Conservation (phyloP, 495 filamentous ascomycete species). For the Diplogelasinospora grovesii region DNA sequence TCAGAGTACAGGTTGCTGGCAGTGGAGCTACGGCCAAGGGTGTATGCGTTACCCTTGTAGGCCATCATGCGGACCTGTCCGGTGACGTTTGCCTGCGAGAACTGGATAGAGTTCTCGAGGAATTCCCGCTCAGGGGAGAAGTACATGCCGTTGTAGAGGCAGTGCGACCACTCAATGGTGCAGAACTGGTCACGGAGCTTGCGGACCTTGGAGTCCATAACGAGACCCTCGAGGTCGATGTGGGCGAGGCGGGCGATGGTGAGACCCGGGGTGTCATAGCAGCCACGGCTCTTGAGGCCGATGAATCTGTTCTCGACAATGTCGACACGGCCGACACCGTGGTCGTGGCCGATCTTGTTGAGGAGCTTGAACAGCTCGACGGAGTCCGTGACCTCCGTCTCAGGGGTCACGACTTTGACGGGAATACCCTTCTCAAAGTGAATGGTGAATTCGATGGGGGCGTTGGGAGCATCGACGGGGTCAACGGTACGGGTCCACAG, state of each 20-base stretch:
- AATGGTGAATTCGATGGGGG: conserved; percentile 69
- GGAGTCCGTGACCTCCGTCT: conserved; percentile 62
- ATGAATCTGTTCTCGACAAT: conserved; percentile 64
- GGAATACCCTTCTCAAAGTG: conserved; percentile 84
- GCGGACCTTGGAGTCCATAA: conserved; percentile 78
- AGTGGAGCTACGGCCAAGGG: conserved; percentile 68
- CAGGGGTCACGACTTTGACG: conserved; percentile 50
- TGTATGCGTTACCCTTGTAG: conserved; percentile 70
- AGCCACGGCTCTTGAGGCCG: conserved; percentile 74
- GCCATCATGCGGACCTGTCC: conserved; percentile 62
- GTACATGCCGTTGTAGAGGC: conserved; percentile 74
- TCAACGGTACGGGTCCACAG: conserved; percentile 84
- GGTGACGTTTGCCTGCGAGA: conserved; percentile 56
- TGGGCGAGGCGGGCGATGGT: conserved; percentile 72
- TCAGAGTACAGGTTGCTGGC: conserved; percentile 83
- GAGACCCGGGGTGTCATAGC: conserved; percentile 69
- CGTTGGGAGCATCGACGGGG: conserved; percentile 67
- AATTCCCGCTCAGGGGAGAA: conserved; percentile 75
- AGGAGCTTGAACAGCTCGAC: conserved; percentile 73
- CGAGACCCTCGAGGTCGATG: conserved; percentile 76
- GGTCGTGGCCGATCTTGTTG: conserved; percentile 67
- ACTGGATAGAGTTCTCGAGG: conserved; percentile 60
- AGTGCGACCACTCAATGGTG: conserved; percentile 66
- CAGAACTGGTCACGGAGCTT: conserved; percentile 77
- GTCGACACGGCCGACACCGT: conserved; percentile 84